phyloP scores from a whole-genome alignment of 257 asterid genomes.

The Thymus mandschuricus region DNA sequence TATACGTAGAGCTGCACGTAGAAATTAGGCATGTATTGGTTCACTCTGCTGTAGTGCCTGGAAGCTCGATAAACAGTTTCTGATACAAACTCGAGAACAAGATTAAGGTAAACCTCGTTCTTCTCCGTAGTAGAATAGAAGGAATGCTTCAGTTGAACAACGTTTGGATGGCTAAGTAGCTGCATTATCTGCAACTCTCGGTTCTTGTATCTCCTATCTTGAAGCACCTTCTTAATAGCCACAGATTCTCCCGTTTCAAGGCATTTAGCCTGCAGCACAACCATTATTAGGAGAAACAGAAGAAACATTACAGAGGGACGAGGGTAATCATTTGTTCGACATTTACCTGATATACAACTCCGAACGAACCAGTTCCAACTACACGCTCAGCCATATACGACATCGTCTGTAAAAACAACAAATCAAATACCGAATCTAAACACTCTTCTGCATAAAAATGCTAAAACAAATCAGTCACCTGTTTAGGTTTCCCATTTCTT shows the following conservation, averaged over 20 bases:
- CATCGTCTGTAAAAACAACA: constrained; percentile 53
- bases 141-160: constrained; percentile 75
- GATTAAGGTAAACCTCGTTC: constrained; percentile 84
- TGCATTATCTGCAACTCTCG: constrained; percentile 83
- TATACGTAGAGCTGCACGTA: constrained; percentile 79
- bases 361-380: constrained; percentile 70
- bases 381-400: constrained; percentile 75
- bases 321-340: neutral
- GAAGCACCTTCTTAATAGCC: constrained; percentile 92
- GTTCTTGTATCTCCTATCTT: constrained; percentile 93
- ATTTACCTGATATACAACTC: constrained; percentile 86
- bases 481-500: constrained; percentile 69
- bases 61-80: constrained; percentile 85
- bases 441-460: neutral
- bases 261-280: constrained; percentile 70
- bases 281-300: neutral
- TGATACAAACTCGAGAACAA: constrained; percentile 79
- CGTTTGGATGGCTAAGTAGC: constrained; percentile 73
- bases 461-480: constrained; percentile 47
- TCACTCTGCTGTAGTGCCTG: constrained; percentile 75
- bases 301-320: neutral
- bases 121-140: constrained; percentile 83
- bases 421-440: neutral
- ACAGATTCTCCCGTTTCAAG: constrained; percentile 77
- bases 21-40: constrained; percentile 72